Percentiles rank a stretch among this genome's conserved stretches.
Conservation (phyloP, 768 basidiomycete species). For the Fomitopsis serialis region DNA sequence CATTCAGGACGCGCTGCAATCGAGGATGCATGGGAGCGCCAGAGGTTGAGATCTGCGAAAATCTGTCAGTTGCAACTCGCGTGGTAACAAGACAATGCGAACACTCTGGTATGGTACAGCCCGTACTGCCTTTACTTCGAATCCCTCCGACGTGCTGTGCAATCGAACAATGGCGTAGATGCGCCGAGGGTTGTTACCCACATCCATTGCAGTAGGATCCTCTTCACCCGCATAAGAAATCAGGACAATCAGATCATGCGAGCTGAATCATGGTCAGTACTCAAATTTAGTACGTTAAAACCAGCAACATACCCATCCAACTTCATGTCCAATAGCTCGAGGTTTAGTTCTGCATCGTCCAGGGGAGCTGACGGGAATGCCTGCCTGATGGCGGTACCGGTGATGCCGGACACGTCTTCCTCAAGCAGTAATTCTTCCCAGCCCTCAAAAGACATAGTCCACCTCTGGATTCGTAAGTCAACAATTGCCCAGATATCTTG, state of each 20-base stretch:
- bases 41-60: slow-evolving; percentile 52
- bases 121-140: slow-evolving; percentile 44
- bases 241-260: slow-evolving; percentile 52
- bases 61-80: neutral
- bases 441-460: slow-evolving; percentile 62
- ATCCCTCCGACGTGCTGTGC: slow-evolving; percentile 33
- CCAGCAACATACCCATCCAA: slow-evolving; percentile 43
- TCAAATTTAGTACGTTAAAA: slow-evolving; percentile 10
- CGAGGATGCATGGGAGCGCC: slow-evolving; percentile 70
- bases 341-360: slow-evolving; percentile 48
- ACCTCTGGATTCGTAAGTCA: slow-evolving; percentile 63
- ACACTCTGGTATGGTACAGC: slow-evolving; percentile 77
- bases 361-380: slow-evolving; percentile 32
- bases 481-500: slow-evolving; percentile 64
- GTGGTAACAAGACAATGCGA: slow-evolving; percentile 19
- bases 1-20: slow-evolving; percentile 55
- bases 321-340: slow-evolving; percentile 70
- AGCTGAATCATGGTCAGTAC: slow-evolving; percentile 22
- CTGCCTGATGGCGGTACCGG: slow-evolving; percentile 43
- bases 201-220: slow-evolving; percentile 33
- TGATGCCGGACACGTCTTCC: slow-evolving; percentile 44
- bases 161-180: slow-evolving; percentile 61
- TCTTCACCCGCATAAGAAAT: slow-evolving; percentile 64
- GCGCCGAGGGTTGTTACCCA: slow-evolving; percentile 43
- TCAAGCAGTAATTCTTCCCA: slow-evolving; percentile 65